Evolutionary conservation across 352 stramenopile species (phyloP).

Genomic region (Phytophthora europaea): DNA sequence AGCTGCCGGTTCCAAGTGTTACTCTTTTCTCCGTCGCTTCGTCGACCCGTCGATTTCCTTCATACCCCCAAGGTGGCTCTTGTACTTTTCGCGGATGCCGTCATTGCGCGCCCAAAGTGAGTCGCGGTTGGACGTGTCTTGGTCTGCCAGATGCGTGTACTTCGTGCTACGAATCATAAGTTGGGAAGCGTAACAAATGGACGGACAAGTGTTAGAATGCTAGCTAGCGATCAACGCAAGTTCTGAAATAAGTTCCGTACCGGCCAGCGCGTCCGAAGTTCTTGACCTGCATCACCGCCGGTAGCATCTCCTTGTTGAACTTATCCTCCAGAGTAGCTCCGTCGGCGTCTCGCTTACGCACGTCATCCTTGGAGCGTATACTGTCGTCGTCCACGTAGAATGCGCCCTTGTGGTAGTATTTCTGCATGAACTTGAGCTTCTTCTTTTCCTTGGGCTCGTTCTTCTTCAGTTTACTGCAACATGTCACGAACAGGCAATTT

Average conservation of each 20-base stretch:
- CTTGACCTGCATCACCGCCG: slow-evolving; percentile 98
- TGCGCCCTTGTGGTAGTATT: slow-evolving; percentile 99
- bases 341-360: slow-evolving; percentile 91
- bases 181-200: slow-evolving; percentile 27
- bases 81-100: slow-evolving; percentile 87
- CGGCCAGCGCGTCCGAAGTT: slow-evolving; percentile 98
- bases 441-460: slow-evolving; percentile 83
- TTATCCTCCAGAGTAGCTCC: slow-evolving; percentile 94
- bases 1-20: slow-evolving; percentile 43
- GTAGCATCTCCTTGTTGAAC: slow-evolving; percentile 95
- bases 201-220: slow-evolving; percentile 18
- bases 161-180: slow-evolving; percentile 84
- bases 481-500: slow-evolving; percentile 9
- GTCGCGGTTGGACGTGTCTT: slow-evolving; percentile 95
- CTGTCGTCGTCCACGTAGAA: slow-evolving; percentile 98
- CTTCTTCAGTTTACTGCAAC: slow-evolving; percentile 81
- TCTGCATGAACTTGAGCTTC: slow-evolving; percentile 97
- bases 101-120: slow-evolving; percentile 84
- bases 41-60: slow-evolving; percentile 67
- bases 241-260: slow-evolving; percentile 47
- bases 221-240: slow-evolving; percentile 13
- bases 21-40: slow-evolving; percentile 79
- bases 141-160: slow-evolving; percentile 98
- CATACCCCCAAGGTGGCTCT: slow-evolving; percentile 77
- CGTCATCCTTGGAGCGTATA: slow-evolving; percentile 88